Evolutionary conservation across 2,329 filamentous ascomycete genomes (phyloP).

Genomic region (Microdochium nivale): DNA sequence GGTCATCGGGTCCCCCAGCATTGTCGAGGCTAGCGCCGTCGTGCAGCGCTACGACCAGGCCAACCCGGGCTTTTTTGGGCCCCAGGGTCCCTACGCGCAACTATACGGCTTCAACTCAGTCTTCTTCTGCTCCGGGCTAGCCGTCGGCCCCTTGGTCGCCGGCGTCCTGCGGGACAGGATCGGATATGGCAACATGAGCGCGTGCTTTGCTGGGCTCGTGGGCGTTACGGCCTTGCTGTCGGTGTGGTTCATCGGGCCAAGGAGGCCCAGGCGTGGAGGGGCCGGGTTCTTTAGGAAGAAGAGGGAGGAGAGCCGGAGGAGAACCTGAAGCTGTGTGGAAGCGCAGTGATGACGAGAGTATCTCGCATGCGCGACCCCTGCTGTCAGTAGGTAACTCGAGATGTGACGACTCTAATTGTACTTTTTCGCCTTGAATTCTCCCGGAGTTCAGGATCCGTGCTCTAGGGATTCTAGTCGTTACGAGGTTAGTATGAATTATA

Average conservation of each 20-base stretch:
- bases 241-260: slow-evolving; percentile 36
- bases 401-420: no score
- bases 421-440: no score
- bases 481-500: no score
- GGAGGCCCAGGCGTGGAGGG: slow-evolving; percentile 22
- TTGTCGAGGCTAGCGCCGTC: slow-evolving; percentile 48
- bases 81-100: slow-evolving; percentile 53
- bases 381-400: no score
- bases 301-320: background rate
- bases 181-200: slow-evolving; percentile 51
- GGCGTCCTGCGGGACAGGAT: slow-evolving; percentile 40
- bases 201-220: slow-evolving; percentile 36
- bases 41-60: slow-evolving; percentile 45
- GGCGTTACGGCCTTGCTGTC: slow-evolving; percentile 31
- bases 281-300: background rate
- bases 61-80: slow-evolving; percentile 46
- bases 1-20: slow-evolving; percentile 40
- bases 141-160: slow-evolving; percentile 48
- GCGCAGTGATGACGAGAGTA: no score
- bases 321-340: background rate
- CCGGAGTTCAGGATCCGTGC: no score
- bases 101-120: slow-evolving; percentile 58
- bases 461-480: no score
- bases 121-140: slow-evolving; percentile 50
- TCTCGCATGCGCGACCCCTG: background rate